Conservation (phyloP, 306 rosid genomes). For the Malus sylvestris region DNA sequence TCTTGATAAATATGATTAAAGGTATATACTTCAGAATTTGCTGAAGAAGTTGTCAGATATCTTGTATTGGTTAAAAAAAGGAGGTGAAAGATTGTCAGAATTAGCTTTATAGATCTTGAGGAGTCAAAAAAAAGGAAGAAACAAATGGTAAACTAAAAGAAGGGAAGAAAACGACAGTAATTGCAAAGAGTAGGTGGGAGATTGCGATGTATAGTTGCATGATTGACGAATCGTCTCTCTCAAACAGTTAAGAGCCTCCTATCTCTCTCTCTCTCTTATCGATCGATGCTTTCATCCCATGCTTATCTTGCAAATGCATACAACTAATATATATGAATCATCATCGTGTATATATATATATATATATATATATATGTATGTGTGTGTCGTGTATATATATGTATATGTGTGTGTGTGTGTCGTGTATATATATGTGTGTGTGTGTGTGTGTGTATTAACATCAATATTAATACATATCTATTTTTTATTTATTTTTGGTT, state of each 20-base stretch:
- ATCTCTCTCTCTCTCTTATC: background rate
- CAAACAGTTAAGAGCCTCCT: conserved; percentile 21
- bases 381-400: too few species aligned
- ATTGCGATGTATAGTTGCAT: conserved; percentile 16
- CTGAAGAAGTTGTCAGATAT: too few species aligned
- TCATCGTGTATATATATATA: too few species aligned
- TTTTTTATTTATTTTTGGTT: background rate
- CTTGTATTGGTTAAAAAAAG: too few species aligned
- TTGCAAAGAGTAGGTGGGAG: conserved; percentile 22
- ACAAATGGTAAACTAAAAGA: background rate
- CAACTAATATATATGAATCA: too few species aligned
- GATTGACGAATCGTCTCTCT: conserved; percentile 28
- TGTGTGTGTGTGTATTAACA: background rate
- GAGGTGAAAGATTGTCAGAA: too few species aligned
- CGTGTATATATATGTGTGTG: too few species aligned
- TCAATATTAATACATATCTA: background rate
- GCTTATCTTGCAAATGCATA: too few species aligned
- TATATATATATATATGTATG: too few species aligned
- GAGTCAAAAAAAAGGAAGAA: background rate
- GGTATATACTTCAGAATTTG: too few species aligned
- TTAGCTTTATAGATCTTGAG: background rate
- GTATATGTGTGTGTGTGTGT: too few species aligned
- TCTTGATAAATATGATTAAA: too few species aligned
- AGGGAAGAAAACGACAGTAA: background rate
- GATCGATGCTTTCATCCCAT: background rate